phyloP scores from a whole-genome alignment of 257 asterid species.

The Nicotiana paniculata region DNA sequence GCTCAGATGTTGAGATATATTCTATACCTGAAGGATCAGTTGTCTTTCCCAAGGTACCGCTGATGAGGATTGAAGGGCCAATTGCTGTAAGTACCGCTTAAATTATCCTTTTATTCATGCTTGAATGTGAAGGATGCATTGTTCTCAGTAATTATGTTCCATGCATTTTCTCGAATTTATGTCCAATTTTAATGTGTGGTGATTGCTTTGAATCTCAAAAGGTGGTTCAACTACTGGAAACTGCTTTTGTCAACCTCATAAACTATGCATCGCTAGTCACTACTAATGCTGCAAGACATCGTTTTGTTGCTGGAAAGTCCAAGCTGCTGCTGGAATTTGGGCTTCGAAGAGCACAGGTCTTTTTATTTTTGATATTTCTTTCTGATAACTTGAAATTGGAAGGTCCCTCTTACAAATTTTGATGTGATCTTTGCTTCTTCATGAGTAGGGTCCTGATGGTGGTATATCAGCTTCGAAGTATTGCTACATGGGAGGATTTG shows the following conservation, averaged over 20 bases:
- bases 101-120: not conserved
- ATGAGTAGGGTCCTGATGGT: conserved; percentile 94
- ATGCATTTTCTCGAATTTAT: not conserved
- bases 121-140: not conserved
- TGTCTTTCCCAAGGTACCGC: conserved; percentile 89
- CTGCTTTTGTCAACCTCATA: conserved; percentile 81
- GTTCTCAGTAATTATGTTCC: not conserved
- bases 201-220: conserved; percentile 14
- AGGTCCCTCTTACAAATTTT: not conserved
- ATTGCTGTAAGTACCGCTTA: conserved; percentile 65
- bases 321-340: conserved; percentile 95
- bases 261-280: conserved; percentile 94
- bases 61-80: conserved; percentile 96
- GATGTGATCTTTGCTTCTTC: not conserved
- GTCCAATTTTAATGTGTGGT: not conserved
- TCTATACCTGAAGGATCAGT: conserved; percentile 92
- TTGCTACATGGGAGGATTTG: conserved; percentile 97
- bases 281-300: conserved; percentile 98
- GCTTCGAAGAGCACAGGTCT: conserved; percentile 90
- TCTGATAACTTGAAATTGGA: not conserved
- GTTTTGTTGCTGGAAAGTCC: conserved; percentile 94
- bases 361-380: not conserved
- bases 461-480: conserved; percentile 93
- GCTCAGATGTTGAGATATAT: conserved; percentile 87
- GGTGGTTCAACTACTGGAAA: conserved; percentile 98